These are phyloP conservation scores for Phaeotremella fagi DNA, from an alignment of 768 basidiomycete species.

Conservation along the genomic window DNA sequence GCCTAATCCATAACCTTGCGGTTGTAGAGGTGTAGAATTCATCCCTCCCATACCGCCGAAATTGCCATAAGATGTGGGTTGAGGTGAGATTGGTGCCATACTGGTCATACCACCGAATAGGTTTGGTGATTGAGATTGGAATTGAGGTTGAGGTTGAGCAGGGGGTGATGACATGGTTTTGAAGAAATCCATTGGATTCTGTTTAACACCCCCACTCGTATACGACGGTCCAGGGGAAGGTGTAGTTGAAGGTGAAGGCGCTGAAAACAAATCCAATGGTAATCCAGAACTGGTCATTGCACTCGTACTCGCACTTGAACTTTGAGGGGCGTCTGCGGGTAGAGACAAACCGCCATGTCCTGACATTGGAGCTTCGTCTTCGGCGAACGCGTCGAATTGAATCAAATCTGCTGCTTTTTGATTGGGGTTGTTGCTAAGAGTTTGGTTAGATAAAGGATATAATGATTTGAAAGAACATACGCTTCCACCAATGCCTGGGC, in stretches of 20 bases:
- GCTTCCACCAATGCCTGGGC: constrained; percentile 50
- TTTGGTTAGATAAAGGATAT: neutral
- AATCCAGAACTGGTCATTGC: constrained; percentile 37
- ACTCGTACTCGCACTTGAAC: constrained; percentile 7
- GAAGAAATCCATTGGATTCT: constrained; percentile 48
- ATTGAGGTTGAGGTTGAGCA: neutral
- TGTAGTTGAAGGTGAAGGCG: constrained; percentile 22
- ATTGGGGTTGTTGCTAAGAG: constrained; percentile 40
- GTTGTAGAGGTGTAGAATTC: constrained; percentile 6
- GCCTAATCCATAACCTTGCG: constrained; percentile 1
- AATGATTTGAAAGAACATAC: constrained; percentile 43
- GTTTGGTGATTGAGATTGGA: too few species aligned
- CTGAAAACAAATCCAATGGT: constrained; percentile 45
- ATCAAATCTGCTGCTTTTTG: constrained; percentile 48
- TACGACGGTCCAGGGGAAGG: constrained; percentile 10
- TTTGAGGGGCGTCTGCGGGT: constrained; percentile 17
- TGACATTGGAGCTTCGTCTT: constrained; percentile 37
- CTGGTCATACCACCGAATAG: neutral
- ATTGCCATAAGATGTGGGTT: neutral
- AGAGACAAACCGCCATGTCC: constrained; percentile 38
- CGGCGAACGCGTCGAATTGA: constrained; percentile 50
- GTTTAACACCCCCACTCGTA: constrained; percentile 2
- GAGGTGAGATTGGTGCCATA: neutral
- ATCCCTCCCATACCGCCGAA: neutral
- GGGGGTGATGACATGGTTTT: constrained; percentile 16